Conservation (phyloP, 108 stramenopile genomes). For the Cylindrotheca closterium region DNA sequence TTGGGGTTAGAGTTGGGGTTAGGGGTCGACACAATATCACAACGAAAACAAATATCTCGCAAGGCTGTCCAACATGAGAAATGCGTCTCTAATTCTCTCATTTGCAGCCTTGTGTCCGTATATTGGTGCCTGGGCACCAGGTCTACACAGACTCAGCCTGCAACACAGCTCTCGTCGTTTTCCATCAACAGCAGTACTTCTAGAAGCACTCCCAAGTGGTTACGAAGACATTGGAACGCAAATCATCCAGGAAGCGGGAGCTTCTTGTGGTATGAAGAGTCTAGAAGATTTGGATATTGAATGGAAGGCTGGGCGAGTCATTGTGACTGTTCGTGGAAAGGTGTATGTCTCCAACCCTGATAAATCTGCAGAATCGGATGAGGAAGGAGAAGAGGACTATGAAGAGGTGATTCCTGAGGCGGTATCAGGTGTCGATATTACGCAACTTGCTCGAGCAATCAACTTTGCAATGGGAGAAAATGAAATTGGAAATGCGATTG, state of each 20-base stretch:
- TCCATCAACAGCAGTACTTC: constrained; percentile 1
- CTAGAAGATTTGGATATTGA: constrained; percentile 40
- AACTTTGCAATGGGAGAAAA: constrained; percentile 46
- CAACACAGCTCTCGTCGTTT: too few relatives aligned
- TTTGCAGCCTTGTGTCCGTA: too few relatives aligned
- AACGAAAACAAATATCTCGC: too few relatives aligned
- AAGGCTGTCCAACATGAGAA: too few relatives aligned
- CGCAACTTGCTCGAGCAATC: constrained; percentile 55
- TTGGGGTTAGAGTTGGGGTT: too few relatives aligned
- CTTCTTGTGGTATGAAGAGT: constrained; percentile 20
- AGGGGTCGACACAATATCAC: too few relatives aligned
- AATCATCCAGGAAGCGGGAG: constrained; percentile 37
- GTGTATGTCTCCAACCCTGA: constrained; percentile 21
- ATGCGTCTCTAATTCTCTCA: too few relatives aligned
- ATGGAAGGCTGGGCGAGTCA: constrained; percentile 57
- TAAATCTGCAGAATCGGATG: constrained; percentile 18
- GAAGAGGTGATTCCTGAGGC: not conserved
- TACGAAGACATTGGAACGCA: constrained; percentile 37
- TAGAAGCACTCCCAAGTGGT: constrained; percentile 14
- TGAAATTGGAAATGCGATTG: constrained; percentile 42
- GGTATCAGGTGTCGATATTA: constrained; percentile 35
- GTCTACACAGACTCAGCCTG: too few relatives aligned
- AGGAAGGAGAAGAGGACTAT: constrained; percentile 25
- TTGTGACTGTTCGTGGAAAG: constrained; percentile 54
- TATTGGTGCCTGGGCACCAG: too few relatives aligned